These are phyloP conservation scores for Diaporthe sp. DNA, from an alignment of 2,329 filamentous ascomycete genomes.

Conservation along the genomic window DNA sequence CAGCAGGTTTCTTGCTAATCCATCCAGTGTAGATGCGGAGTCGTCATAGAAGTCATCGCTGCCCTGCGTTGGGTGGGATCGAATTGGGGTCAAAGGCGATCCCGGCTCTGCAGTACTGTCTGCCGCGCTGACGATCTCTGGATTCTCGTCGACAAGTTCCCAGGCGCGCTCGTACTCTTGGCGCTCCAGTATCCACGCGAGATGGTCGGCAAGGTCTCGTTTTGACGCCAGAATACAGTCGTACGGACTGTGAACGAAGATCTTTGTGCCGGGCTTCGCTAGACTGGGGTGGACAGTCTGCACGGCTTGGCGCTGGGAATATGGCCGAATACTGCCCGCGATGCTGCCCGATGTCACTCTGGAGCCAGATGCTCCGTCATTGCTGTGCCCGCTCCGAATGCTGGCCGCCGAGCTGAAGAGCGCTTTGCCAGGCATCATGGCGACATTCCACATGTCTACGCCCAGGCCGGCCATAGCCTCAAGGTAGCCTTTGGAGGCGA, in stretches of 20 bases:
- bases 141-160: constrained; percentile 89
- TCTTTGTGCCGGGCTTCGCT: constrained; percentile 70
- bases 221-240: constrained; percentile 95
- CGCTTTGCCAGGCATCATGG: constrained; percentile 81
- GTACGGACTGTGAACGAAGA: constrained; percentile 96
- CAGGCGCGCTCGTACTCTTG: constrained; percentile 87
- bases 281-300: constrained; percentile 66
- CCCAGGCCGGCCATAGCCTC: constrained; percentile 80
- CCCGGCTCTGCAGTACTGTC: constrained; percentile 56
- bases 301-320: constrained; percentile 42
- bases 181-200: constrained; percentile 87
- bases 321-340: constrained; percentile 49
- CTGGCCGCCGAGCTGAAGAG: constrained; percentile 91
- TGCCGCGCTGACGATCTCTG: constrained; percentile 71
- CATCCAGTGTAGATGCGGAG: constrained; percentile 71
- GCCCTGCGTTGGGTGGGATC: constrained; percentile 46
- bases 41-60: constrained; percentile 82
- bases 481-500: constrained; percentile 78
- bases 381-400: constrained; percentile 72
- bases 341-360: constrained; percentile 54
- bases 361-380: constrained; percentile 68
- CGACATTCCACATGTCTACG: constrained; percentile 89
- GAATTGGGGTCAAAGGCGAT: constrained; percentile 51
- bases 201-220: constrained; percentile 85
- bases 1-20: constrained; percentile 72